Evolutionary conservation across 1,139 yeast genomes (phyloP).

Genomic region (Saccharomyces hybrid): DNA sequence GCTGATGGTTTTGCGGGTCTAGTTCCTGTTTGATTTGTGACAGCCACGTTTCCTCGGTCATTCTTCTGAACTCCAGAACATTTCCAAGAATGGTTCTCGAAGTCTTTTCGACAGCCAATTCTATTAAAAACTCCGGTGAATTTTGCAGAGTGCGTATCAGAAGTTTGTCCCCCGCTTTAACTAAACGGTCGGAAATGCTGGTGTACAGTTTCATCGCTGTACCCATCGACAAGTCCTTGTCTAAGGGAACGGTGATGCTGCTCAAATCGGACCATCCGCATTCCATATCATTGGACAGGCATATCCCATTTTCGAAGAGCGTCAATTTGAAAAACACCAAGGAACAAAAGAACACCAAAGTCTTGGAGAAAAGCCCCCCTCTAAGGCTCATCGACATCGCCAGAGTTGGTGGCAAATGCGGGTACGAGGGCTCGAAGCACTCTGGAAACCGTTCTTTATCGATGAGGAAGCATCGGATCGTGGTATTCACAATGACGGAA

Average conservation of each 20-base stretch:
- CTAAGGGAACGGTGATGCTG: constrained; percentile 4
- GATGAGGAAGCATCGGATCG: constrained; percentile 3
- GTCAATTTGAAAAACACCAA: constrained; percentile 9
- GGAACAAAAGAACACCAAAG: constrained; percentile 6
- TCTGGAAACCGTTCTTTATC: constrained; percentile 7
- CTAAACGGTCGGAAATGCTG: constrained; percentile 5
- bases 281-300: neutral
- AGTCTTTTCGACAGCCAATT: constrained; percentile 8
- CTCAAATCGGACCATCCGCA: constrained; percentile 4
- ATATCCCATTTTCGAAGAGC: constrained; percentile 6
- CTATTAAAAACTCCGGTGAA: constrained; percentile 5
- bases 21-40: constrained; percentile 2
- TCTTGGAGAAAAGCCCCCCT: constrained; percentile 9
- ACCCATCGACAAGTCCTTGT: constrained; percentile 5
- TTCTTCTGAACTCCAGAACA: constrained; percentile 9
- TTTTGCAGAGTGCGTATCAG: constrained; percentile 3
- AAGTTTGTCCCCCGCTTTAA: constrained; percentile 1
- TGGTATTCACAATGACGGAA: constrained; percentile 6
- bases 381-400: constrained; percentile 6
- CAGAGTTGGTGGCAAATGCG: constrained; percentile 8
- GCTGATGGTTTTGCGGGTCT: neutral
- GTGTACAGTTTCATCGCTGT: constrained; percentile 6
- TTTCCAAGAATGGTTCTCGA: constrained; percentile 9
- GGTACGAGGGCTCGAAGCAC: neutral
- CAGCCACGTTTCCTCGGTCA: constrained; percentile 9